These are phyloP conservation scores for Talaromyces borbonicus DNA, from an alignment of 495 filamentous ascomycete species.

Conservation along the genomic window DNA sequence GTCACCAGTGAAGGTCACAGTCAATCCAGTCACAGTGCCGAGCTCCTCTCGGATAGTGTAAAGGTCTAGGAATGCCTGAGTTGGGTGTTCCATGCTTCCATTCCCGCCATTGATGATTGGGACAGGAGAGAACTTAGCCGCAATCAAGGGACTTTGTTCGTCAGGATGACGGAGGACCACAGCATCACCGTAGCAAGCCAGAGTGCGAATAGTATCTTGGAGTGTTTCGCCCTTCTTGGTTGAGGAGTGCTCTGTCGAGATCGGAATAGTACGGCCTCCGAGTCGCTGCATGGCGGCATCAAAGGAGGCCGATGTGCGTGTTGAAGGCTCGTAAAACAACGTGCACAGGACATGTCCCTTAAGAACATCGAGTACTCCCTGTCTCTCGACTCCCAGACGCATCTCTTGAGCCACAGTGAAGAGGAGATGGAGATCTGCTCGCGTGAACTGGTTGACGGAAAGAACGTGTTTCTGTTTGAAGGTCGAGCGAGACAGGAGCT, in stretches of 20 bases:
- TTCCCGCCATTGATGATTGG: slow-evolving; percentile 97
- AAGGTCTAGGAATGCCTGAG: slow-evolving; percentile 95
- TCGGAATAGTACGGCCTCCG: slow-evolving; percentile 70
- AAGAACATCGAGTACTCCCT: slow-evolving; percentile 79
- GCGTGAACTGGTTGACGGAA: slow-evolving; percentile 80
- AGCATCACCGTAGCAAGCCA: slow-evolving; percentile 89
- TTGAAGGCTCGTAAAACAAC: slow-evolving; percentile 96
- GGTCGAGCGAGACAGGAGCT: slow-evolving; percentile 65
- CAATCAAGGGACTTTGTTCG: slow-evolving; percentile 63
- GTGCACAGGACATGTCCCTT: slow-evolving; percentile 78
- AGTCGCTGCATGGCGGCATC: slow-evolving; percentile 97
- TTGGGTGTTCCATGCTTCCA: slow-evolving; percentile 89
- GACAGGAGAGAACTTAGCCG: slow-evolving; percentile 75
- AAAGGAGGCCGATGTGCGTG: slow-evolving; percentile 90
- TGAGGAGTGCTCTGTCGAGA: slow-evolving; percentile 71
- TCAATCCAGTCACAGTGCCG: slow-evolving; percentile 85
- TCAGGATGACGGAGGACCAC: slow-evolving; percentile 88
- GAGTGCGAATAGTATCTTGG: slow-evolving; percentile 85
- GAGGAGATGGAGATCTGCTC: slow-evolving; percentile 77
- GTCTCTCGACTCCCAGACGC: slow-evolving; percentile 81
- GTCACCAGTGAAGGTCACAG: slow-evolving; percentile 92
- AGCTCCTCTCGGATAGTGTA: slow-evolving; percentile 98
- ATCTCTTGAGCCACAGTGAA: slow-evolving; percentile 97
- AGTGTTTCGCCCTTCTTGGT: slow-evolving; percentile 89
- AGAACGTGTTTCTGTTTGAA: slow-evolving; percentile 83